Base-by-base conservation (phyloP, 768 basidiomycete genomes). In the Pulveroboletus sp. region DNA sequence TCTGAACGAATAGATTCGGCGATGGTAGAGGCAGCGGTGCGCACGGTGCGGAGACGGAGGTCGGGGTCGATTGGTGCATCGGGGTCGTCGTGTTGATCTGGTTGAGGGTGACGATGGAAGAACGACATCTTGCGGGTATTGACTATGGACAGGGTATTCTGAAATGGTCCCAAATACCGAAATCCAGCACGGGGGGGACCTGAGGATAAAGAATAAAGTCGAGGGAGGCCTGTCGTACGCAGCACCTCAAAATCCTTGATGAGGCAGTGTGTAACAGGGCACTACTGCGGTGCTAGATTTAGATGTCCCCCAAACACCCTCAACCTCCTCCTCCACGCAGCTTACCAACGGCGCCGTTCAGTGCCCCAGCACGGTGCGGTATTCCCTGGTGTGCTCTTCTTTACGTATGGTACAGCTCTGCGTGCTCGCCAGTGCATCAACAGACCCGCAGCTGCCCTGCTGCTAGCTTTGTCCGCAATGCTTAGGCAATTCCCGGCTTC, bases 21-120 rank as follows among this genome's bases (percentile, higher is more conserved):
- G 57, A 96, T 84, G 35, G 89, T 90, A 15, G 89, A 91, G 2
- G 89, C 86, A 15, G 94, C 94, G 1, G 94, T 96, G 60, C 86
- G 85, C n/a, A 93, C 90, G 1, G 92, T 94, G 46, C 90, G 83
- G 43, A 97, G 76, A 35, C 93, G 84, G 11, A 93, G 77, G 62
- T 92, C 83, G 17, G 87, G 86, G 74, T 97, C 93, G 58, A 90
- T 84, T 47, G 68, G 70, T 24, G 77, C 79, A 64, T 89, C 81
- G 61, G 81, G 70, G 60, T 84, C 82, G 55, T 82, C 78, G 68
- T 83, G 52, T 55, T 63, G 53, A 21, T 67, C 66, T 17, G 56
- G 59, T 18, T 63, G 61, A 27, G 66, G 66, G 41, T 72, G 69
- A 51, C 75, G 74, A 47, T 62, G 70, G 56, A 71, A 70, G 39